phyloP scores from a whole-genome alignment of 2,329 filamentous ascomycete species.

The Gaeumannomyces sp. region DNA sequence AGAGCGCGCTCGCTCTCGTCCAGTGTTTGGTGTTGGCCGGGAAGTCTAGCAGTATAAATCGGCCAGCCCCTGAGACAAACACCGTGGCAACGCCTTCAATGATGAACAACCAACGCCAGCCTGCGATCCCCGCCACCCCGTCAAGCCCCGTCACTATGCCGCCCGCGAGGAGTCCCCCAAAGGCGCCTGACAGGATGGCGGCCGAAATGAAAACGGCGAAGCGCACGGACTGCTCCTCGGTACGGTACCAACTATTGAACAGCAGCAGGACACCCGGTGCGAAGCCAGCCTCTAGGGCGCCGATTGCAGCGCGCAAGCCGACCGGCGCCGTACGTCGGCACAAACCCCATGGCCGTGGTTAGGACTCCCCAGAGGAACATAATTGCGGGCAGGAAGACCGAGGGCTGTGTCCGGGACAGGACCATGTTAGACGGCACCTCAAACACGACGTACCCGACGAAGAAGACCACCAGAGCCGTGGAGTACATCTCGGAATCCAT shows the following conservation, averaged over 20 bases:
- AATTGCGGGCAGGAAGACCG: slow-evolving; percentile 28
- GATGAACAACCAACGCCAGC: slow-evolving; percentile 41
- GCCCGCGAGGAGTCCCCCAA: slow-evolving; percentile 54
- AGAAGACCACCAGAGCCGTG: slow-evolving; percentile 50
- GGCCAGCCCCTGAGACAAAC: slow-evolving; percentile 44
- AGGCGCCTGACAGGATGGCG: slow-evolving; percentile 59
- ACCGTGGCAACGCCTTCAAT: slow-evolving; percentile 54
- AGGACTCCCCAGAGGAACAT: slow-evolving; percentile 35
- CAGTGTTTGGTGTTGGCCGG: slow-evolving; percentile 56
- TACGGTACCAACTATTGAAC: slow-evolving; percentile 59
- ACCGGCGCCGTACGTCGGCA: slow-evolving; percentile 26
- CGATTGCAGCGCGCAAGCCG: slow-evolving; percentile 37
- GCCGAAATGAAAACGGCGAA: slow-evolving; percentile 61
- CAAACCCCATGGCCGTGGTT: slow-evolving; percentile 32
- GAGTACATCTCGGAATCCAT: slow-evolving; percentile 55
- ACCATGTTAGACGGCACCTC: slow-evolving; percentile 34
- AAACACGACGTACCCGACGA: slow-evolving; percentile 54
- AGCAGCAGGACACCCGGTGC: slow-evolving; percentile 53
- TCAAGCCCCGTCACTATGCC: slow-evolving; percentile 50
- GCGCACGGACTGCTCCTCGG: slow-evolving; percentile 17
- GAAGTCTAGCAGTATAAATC: slow-evolving; percentile 64
- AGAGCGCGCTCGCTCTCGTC: slow-evolving; percentile 51
- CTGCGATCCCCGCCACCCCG: slow-evolving; percentile 38
- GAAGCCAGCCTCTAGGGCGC: slow-evolving; percentile 51
- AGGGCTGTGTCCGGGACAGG: slow-evolving; percentile 35